Evolutionary conservation across 1,284 basidiomycete species (phyloP).

Genomic region (Porodaedalea pini): DNA sequence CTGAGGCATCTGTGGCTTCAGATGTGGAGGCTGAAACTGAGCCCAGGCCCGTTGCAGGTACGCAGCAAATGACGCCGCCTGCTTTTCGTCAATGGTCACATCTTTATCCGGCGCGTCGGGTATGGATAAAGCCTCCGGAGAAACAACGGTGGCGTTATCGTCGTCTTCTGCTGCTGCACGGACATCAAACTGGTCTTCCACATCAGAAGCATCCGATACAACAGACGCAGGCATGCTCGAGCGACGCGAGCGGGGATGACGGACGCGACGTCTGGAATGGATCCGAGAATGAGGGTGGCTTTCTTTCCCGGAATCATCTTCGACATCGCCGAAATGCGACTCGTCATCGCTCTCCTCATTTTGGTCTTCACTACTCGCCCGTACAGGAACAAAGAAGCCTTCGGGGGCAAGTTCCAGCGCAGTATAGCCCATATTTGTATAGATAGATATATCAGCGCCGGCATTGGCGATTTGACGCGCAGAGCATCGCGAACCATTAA

Average conservation of each 20-base stretch:
- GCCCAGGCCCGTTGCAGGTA: constrained; percentile 72
- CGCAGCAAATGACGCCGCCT: constrained; percentile 64
- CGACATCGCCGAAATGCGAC: constrained; percentile 63
- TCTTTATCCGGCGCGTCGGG: constrained; percentile 12
- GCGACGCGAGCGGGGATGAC: constrained; percentile 16
- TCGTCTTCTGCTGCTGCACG: constrained; percentile 15
- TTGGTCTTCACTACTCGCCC: constrained; percentile 33
- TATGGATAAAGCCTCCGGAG: constrained; percentile 16
- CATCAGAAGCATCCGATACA: constrained; percentile 19
- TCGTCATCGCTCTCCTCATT: constrained; percentile 55
- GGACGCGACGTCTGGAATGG: constrained; percentile 31
- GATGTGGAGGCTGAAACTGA: constrained; percentile 59
- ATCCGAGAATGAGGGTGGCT: constrained; percentile 31
- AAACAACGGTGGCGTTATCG: constrained; percentile 20
- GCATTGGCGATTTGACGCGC: constrained; percentile 67
- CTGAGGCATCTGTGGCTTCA: constrained; percentile 52
- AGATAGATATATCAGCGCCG: constrained; percentile 77
- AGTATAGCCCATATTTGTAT: constrained; percentile 74
- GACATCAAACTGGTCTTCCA: constrained; percentile 7
- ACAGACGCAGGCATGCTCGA: constrained; percentile 16
- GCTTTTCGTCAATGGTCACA: constrained; percentile 47
- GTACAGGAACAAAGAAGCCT: constrained; percentile 45
- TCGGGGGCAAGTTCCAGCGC: constrained; percentile 72
- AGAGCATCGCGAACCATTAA: constrained; percentile 66
- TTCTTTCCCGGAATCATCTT: constrained; percentile 57